Evolutionary conservation across 192 early-diverging fungal species (phyloP).

Genomic region (Backusella luteola): DNA sequence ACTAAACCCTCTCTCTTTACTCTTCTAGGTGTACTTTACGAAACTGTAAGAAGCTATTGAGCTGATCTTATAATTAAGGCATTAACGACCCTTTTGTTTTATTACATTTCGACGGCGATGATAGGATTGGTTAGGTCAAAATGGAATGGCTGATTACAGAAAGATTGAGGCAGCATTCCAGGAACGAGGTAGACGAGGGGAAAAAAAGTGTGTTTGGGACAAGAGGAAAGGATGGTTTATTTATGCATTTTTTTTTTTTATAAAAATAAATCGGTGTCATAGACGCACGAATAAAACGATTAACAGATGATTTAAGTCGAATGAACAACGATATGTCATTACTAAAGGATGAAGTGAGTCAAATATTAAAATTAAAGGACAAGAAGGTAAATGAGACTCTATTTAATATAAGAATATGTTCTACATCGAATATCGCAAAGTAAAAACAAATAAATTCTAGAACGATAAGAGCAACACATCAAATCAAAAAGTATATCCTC

Average conservation of each 20-base stretch:
- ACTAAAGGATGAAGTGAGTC: slow-evolving; percentile 42
- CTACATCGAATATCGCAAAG: not conserved
- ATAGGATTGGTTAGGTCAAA: slow-evolving; percentile 43
- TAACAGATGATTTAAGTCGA: slow-evolving; percentile 40
- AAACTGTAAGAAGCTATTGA: slow-evolving; percentile 43
- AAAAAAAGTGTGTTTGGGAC: not conserved
- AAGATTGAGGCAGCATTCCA: slow-evolving; percentile 48
- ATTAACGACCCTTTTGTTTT: not conserved
- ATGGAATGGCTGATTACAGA: slow-evolving; percentile 46
- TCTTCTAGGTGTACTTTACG: slow-evolving; percentile 48
- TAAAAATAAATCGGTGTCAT: not conserved
- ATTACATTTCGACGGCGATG: not conserved
- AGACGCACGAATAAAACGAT: slow-evolving; percentile 39
- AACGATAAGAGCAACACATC: not conserved
- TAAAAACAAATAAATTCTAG: not conserved
- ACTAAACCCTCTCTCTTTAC: not conserved
- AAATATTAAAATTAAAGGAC: slow-evolving; percentile 43
- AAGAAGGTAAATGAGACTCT: slow-evolving; percentile 37
- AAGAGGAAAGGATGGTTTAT: not conserved
- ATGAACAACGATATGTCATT: slow-evolving; percentile 39
- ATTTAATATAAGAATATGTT: not conserved
- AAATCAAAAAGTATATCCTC: slow-evolving; percentile 13
- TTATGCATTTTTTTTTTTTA: slow-evolving; percentile 6
- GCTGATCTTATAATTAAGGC: not conserved
- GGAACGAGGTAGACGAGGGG: slow-evolving; percentile 35